A percentile compares a stretch with the other conserved stretches of the same genome.
phyloP scores from a whole-genome alignment of 306 rosid species.

The Prunus armeniaca region DNA sequence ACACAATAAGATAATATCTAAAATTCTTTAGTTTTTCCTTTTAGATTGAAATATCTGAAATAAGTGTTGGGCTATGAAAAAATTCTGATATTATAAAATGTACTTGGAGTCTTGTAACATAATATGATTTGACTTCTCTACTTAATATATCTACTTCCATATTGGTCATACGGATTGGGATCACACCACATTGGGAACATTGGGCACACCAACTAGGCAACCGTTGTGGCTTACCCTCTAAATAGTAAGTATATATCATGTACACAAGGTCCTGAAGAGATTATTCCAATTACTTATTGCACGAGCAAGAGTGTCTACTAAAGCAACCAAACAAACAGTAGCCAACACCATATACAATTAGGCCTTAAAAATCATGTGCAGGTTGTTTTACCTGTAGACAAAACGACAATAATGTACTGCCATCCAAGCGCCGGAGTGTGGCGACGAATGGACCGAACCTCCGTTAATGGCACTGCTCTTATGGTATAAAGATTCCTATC shows the following conservation, averaged over 20 bases:
- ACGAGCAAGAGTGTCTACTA: background rate
- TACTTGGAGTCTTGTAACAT: background rate
- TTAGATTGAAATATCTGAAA: background rate
- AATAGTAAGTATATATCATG: background rate
- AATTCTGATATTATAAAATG: background rate
- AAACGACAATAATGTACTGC: slow-evolving; percentile 84
- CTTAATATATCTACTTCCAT: background rate
- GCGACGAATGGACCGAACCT: slow-evolving; percentile 83
- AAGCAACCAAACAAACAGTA: background rate
- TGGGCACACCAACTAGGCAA: background rate
- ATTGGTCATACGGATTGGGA: background rate
- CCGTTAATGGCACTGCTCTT: slow-evolving; percentile 72
- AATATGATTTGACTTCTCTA: background rate
- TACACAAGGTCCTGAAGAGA: background rate
- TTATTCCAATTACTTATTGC: background rate
- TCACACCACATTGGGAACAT: background rate
- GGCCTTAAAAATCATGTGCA: background rate
- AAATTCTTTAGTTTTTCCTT: background rate
- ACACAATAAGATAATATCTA: background rate
- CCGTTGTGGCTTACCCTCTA: background rate
- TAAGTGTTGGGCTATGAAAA: background rate
- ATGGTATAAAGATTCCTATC: slow-evolving; percentile 87
- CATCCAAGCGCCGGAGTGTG: slow-evolving; percentile 91
- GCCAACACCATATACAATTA: background rate
- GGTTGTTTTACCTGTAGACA: slow-evolving; percentile 63